Evolutionary conservation across 192 early-diverging fungal genomes (phyloP).

Genomic region (Umbelopsis ramanniana): DNA sequence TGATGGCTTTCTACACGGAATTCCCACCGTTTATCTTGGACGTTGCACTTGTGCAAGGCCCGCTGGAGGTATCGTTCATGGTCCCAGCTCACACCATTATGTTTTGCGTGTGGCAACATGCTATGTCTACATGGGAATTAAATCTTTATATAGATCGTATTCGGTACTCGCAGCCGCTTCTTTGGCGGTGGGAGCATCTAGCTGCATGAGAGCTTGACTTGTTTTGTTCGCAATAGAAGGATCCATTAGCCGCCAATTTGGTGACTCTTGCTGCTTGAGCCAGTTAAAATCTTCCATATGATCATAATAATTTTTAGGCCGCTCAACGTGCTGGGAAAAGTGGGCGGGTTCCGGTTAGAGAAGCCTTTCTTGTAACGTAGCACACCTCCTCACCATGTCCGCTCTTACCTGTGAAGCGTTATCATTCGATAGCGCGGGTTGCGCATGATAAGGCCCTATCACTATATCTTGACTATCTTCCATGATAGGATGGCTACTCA

Average conservation of each 20-base stretch:
- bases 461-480: slow-evolving; percentile 73
- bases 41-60: not conserved
- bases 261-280: slow-evolving; percentile 76
- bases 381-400: not conserved
- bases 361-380: not conserved
- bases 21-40: not conserved
- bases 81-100: not conserved
- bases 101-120: not conserved
- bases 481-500: slow-evolving; percentile 84
- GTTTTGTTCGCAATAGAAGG: slow-evolving; percentile 44
- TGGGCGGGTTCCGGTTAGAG: not conserved
- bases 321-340: not conserved
- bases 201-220: not conserved
- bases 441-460: slow-evolving; percentile 67
- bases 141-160: not conserved
- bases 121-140: not conserved
- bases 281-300: slow-evolving; percentile 93
- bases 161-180: not conserved
- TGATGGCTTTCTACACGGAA: not conserved
- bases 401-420: not conserved
- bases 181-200: not conserved
- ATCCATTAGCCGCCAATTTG: slow-evolving; percentile 72
- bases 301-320: slow-evolving; percentile 47
- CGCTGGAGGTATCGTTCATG: not conserved
- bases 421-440: not conserved